Base-by-base conservation (phyloP, 768 basidiomycete species). In the Podaxis sp. region DNA sequence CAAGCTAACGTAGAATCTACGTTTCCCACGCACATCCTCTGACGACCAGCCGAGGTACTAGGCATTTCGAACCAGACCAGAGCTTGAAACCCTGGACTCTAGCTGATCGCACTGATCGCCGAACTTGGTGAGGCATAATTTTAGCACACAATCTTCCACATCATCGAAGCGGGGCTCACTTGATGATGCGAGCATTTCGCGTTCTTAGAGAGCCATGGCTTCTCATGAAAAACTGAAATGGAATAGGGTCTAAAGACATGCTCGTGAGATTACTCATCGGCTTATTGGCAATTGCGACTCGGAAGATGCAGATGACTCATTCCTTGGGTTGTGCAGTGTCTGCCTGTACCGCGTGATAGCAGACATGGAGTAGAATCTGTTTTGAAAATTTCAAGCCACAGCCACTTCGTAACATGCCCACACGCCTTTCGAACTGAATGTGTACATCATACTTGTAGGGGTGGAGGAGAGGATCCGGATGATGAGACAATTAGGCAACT, bases 111-210 rank as follows among this genome's bases (percentile, higher is more conserved):
- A 44, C 30, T 51, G 36, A 52, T 41, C 56, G 22, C 28, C 46
- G 57, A 52, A 26, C 36, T 49, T 52, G 12, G 44, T 20, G 13
- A 52, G 41, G 59, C 20, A 33, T 60, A 60, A 33, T 38, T 33
- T 60, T 54, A 60, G 51, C 17, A 30, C 37, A 11, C 58, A 52
- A 60, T 52, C 51, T 60, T 51, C 44, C 37, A 17, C 49, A 60
- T 54, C 59, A 60, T 36, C 44, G 36, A 54, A 60, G 51, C 50
- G 17, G 38, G 59, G 37, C 15, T 52, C 17, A 12, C n/a, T 28
- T 28, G 24, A 30, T 62, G 61, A 62, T 62, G 61, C 61, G 61
- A 49, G 40, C 28, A 62, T 38, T 40, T 62, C 61, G 61, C 61
- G 10, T 40, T 53, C 49, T 44, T 24, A 40, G 50, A 52, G 20